A percentile compares a stretch with the other conserved stretches of the same genome.
phyloP scores from a whole-genome alignment of 2,329 filamentous ascomycete species.

The Balansia obtecta region DNA sequence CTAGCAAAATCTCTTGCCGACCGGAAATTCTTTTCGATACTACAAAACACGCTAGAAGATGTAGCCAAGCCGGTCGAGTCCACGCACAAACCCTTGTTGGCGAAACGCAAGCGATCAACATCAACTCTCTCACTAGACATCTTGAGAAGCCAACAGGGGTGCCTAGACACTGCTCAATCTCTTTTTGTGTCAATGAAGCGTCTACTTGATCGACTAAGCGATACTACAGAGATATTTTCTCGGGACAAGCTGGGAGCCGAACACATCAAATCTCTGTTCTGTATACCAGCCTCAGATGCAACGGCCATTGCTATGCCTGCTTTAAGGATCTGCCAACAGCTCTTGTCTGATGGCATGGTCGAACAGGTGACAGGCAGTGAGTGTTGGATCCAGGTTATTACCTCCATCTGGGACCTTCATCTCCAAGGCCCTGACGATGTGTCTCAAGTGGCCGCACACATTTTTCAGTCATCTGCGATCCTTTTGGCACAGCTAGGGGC shows the following conservation, averaged over 20 bases:
- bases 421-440: conserved; percentile 35
- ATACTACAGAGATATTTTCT: conserved; percentile 20
- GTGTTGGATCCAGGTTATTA: conserved; percentile 34
- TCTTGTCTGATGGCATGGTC: conserved; percentile 18
- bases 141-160: conserved; percentile 27
- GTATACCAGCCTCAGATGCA: conserved; percentile 33
- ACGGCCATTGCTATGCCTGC: conserved; percentile 32
- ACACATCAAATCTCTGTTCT: conserved; percentile 46
- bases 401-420: conserved; percentile 40
- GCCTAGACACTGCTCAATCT: conserved; percentile 33
- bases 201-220: conserved; percentile 33
- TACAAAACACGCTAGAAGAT: conserved; percentile 55
- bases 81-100: conserved; percentile 12
- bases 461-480: conserved; percentile 26
- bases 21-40: conserved; percentile 50
- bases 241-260: conserved; percentile 41
- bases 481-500: conserved; percentile 30
- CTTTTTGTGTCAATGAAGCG: conserved; percentile 33
- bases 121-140: conserved; percentile 25
- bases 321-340: conserved; percentile 30
- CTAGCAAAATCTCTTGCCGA: conserved; percentile 61
- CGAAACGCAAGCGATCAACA: conserved; percentile 35
- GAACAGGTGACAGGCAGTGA: conserved; percentile 26
- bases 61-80: conserved; percentile 24
- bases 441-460: conserved; percentile 33